Base-by-base conservation (phyloP, 441 rosid genomes). In the Eutrema salsugineum region DNA sequence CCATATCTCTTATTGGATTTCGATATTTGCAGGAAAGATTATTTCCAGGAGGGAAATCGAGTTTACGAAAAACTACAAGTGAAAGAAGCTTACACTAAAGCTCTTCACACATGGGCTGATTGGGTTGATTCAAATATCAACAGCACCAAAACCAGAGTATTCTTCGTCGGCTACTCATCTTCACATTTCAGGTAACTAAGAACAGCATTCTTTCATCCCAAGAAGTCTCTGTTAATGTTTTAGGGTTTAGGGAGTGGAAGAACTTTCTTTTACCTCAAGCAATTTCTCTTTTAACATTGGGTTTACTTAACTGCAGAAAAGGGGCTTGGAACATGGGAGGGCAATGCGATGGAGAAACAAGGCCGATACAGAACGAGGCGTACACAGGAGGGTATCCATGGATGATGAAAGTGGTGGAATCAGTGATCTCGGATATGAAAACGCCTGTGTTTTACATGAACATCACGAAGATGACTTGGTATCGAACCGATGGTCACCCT, bases 401-500 rank as follows among this genome's bases (percentile, higher is more conserved):
- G 87, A 85, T 85, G 89, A 85, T 85, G 89, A 78, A 64, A 71
- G 72, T 80, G 28, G 78, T 77, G 11, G 87, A 85, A 57, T 78
- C 87, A 3, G 84, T 83, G 8, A 81, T 85, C 24, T 70, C 85
- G 2, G 82, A 80, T 22, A 83, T 85, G 87, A 85, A 72, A 64
- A 83, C 89, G 39, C 87, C 85, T 3, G 83, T 85, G 32, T 68
- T 78, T 50, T 83, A 80, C 74, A 84, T 85, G 66, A 86, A 87
- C 81, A 85, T 87, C 0, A 84, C 88, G 24, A 82, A 70, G 68
- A 84, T 85, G 90, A 81, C 90, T 65, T 81, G 78, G 43, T 83
- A 71, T 55, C 76, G 93, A 66, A 76, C 79, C 56, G 90, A 88
- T 44, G 88, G 86, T n/a, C 93, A 88, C 32, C 88, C 93, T 1